Percentiles rank a stretch among this genome's conserved stretches.
These are phyloP conservation scores for Eucalyptus regnans DNA, from an alignment of 345 rosid species.

Conservation along the genomic window DNA sequence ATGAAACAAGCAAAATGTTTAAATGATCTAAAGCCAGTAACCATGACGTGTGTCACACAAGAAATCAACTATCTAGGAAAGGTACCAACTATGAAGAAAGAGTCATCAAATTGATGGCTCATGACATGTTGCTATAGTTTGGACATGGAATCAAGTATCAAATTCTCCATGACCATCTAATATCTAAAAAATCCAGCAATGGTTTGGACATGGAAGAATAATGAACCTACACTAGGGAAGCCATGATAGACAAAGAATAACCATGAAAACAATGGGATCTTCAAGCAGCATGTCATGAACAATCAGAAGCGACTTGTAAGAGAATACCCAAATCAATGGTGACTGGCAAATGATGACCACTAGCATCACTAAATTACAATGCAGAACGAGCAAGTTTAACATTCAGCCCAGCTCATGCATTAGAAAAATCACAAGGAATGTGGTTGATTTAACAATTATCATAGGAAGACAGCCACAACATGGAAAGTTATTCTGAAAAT, in stretches of 20 bases:
- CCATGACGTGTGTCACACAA: neutral
- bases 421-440: neutral
- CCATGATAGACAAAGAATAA: neutral
- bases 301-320: neutral
- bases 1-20: neutral
- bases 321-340: neutral
- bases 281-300: neutral
- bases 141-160: neutral
- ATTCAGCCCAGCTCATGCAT: neutral
- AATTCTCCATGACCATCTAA: neutral
- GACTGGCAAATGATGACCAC: neutral
- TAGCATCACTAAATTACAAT: neutral
- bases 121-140: neutral
- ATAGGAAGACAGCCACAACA: neutral
- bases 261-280: neutral
- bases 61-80: neutral
- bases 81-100: neutral
- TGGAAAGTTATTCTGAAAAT: neutral
- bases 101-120: neutral
- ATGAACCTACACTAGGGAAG: neutral
- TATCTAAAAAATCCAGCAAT: neutral
- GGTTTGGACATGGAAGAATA: neutral
- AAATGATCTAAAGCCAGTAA: neutral
- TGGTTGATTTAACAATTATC: neutral
- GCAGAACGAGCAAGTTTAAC: neutral